phyloP scores from a whole-genome alignment of 169 alveolate genomes.

The Cryptosporidium ryanae region DNA sequence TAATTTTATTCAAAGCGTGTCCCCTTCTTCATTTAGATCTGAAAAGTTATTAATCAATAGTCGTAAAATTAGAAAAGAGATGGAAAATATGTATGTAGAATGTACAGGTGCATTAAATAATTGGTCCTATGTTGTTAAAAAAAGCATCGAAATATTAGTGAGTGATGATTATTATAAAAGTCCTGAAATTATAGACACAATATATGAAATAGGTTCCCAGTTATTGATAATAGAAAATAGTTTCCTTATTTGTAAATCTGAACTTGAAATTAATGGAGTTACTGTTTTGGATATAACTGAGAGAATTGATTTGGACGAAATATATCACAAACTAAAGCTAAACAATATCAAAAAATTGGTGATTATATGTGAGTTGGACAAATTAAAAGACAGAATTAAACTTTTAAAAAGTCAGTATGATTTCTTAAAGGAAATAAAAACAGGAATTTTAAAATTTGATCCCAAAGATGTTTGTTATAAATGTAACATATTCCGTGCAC shows the following conservation, averaged over 20 bases:
- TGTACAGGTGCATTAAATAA: constrained; percentile 40
- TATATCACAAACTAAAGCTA: not conserved
- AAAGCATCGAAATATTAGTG: constrained; percentile 6
- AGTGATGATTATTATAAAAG: not conserved
- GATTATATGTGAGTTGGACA: not conserved
- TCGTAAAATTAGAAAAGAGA: not conserved
- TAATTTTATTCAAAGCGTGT: not conserved
- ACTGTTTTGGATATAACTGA: not conserved
- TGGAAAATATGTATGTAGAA: constrained; percentile 8
- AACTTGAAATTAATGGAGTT: constrained; percentile 2
- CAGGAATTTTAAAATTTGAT: not conserved
- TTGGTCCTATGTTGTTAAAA: constrained; percentile 37
- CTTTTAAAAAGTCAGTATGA: not conserved
- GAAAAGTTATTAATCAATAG: not conserved
- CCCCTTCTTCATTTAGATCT: not conserved
- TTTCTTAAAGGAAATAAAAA: not conserved
- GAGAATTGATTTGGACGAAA: too few relatives aligned
- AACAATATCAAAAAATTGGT: not conserved
- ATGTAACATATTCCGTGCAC: constrained; percentile 37
- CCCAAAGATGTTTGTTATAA: constrained; percentile 7
- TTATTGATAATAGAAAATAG: constrained; percentile 6
- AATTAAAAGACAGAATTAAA: not conserved
- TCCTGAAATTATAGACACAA: not conserved
- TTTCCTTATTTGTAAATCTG: constrained; percentile 3
- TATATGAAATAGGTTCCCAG: constrained; percentile 3